Evolutionary conservation across 108 stramenopile species (phyloP).

Genomic region (Pseudonitzschia multiseries): DNA sequence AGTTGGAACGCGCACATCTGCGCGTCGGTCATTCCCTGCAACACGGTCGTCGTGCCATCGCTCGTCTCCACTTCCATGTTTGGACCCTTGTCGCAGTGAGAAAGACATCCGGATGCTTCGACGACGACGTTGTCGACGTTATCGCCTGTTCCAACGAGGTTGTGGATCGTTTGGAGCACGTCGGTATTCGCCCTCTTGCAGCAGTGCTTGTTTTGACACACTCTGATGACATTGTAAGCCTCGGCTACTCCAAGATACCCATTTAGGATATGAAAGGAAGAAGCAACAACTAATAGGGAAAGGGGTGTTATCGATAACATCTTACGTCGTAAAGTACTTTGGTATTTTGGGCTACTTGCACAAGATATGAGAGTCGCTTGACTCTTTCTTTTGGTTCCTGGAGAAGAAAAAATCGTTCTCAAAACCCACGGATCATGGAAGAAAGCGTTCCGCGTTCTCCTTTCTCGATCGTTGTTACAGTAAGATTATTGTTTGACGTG

Average conservation of each 20-base stretch:
- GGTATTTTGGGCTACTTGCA: too few relatives aligned
- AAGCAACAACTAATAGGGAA: neutral
- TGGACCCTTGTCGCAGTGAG: constrained; percentile 35
- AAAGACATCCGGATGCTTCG: constrained; percentile 37
- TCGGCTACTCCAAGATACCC: neutral
- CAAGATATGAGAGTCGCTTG: too few relatives aligned
- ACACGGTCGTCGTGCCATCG: neutral
- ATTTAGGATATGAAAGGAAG: neutral
- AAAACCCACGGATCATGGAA: neutral
- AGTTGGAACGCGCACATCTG: constrained; percentile 14
- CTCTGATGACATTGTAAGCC: constrained; percentile 14
- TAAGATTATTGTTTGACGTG: neutral
- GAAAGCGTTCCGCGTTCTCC: neutral
- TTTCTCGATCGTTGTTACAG: neutral
- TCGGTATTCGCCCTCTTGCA: constrained; percentile 18
- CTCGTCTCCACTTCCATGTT: constrained; percentile 19
- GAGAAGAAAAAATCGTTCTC: neutral
- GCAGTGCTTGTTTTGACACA: constrained; percentile 43
- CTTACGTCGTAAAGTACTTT: neutral
- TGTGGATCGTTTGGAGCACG: constrained; percentile 22
- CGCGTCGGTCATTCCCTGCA: constrained; percentile 23
- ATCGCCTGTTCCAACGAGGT: neutral
- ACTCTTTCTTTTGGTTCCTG: neutral
- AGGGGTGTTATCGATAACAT: neutral
- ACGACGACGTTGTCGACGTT: neutral